These are phyloP conservation scores for Ochetophila trinervis DNA, from an alignment of 306 rosid species.

Conservation along the genomic window DNA sequence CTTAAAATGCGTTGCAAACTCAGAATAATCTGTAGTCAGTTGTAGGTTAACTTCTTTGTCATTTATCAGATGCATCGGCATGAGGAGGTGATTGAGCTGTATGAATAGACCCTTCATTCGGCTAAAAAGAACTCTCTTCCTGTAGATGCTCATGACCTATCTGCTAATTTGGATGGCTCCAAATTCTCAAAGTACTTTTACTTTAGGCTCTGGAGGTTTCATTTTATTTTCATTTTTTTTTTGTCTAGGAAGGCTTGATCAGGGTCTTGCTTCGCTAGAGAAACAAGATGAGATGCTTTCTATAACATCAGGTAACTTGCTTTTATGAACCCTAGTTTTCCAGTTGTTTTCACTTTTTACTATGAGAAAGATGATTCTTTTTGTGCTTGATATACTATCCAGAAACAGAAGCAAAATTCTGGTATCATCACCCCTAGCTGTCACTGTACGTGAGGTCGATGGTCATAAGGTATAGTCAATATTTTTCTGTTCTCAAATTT, in stretches of 20 bases:
- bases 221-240: constrained; percentile 59
- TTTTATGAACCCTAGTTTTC: background rate
- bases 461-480: constrained; percentile 62
- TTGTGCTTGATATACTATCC: constrained; percentile 25
- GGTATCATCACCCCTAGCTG: constrained; percentile 68
- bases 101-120: constrained; percentile 65
- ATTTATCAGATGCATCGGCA: constrained; percentile 65
- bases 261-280: constrained; percentile 75
- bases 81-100: constrained; percentile 79
- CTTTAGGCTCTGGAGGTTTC: constrained; percentile 84
- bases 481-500: constrained; percentile 7
- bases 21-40: background rate
- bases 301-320: constrained; percentile 43
- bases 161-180: constrained; percentile 41
- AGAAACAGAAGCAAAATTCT: constrained; percentile 70
- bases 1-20: too few relatives aligned
- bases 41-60: constrained; percentile 37
- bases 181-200: constrained; percentile 42
- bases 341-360: constrained; percentile 7
- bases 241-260: constrained; percentile 80
- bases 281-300: constrained; percentile 58
- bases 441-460: constrained; percentile 55
- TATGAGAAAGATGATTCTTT: constrained; percentile 9
- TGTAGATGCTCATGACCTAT: constrained; percentile 27
- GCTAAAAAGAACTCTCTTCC: constrained; percentile 73